Base-by-base conservation (phyloP, 2,329 filamentous ascomycete species). In the Cercospora sojina region DNA sequence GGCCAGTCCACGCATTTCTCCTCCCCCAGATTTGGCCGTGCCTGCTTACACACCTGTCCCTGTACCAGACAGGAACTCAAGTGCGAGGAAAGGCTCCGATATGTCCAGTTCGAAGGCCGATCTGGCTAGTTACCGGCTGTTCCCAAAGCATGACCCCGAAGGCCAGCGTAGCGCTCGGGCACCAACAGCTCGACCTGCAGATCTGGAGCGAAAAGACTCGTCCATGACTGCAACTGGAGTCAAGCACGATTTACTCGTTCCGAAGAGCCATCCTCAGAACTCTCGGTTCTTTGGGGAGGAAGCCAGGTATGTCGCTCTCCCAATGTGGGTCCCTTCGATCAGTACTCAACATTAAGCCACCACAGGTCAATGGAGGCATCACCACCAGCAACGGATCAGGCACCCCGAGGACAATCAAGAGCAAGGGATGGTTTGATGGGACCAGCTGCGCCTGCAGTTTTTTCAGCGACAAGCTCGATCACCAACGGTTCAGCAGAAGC, bases 1-100 rank as follows among this genome's bases (percentile, higher is more conserved):
- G 53, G 41, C 29, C n/a, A 18, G 27, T 51, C 51, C 35, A 13
- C 43, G 41, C n/a, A 25, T 62, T 29, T 35, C 60, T 8, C 38
- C 49, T 23, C 51, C 56, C 1, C 53, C 65, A 31, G 59, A 23
- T 10, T 43, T 43, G 12, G 29, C 59, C 10, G 61, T 55, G 16
- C 68, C 68, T 20, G 55, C 65, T 13, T 70, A 70, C 31, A 70
- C 68, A 16, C 68, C 68, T 5, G 57, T 70, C 55, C 68, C 68
- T 10, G 64, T 70, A 5, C 68, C 68, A 23, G 47, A 51, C 20
- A 23, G 68, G n/a, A 49, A 55, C n/a, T 68, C 68, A 10, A 70
- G 68, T n/a, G 64, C 57, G 7, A 47, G 41, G 20, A 62, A 55
- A n/a, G 43, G 27, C n/a, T 53, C 43, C 7, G 23, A 32, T 13